Evolutionary conservation across 768 basidiomycete species (phyloP).

Genomic region (Phallus indusiatus): DNA sequence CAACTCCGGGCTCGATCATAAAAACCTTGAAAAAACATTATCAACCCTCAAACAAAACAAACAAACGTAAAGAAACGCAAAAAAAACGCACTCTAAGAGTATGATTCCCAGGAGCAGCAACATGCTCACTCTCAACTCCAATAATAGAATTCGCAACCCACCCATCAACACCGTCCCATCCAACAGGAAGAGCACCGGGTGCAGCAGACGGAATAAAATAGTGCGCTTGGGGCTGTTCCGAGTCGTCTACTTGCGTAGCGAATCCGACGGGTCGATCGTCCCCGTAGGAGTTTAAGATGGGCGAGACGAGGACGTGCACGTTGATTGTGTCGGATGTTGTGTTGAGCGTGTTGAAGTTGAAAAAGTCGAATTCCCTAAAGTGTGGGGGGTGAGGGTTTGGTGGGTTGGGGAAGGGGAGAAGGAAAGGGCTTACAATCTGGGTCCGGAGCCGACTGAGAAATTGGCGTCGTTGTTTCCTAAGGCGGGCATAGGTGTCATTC

Average conservation of each 20-base stretch:
- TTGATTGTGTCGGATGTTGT: slow-evolving; percentile 43
- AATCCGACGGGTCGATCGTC: slow-evolving; percentile 41
- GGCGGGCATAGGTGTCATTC: slow-evolving; percentile 50
- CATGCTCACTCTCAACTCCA: slow-evolving; percentile 29
- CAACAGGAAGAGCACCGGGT: slow-evolving; percentile 36
- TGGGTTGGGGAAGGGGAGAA: too few species aligned
- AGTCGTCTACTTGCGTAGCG: slow-evolving; percentile 42
- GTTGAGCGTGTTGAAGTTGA: slow-evolving; percentile 41
- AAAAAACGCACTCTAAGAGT: slow-evolving; percentile 46
- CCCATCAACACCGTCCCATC: slow-evolving; percentile 39
- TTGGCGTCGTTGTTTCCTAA: slow-evolving; percentile 38
- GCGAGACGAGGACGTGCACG: slow-evolving; percentile 39
- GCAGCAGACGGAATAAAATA: slow-evolving; percentile 38
- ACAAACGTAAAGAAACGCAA: too few species aligned
- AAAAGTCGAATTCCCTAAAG: slow-evolving; percentile 65
- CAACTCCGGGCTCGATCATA: slow-evolving; percentile 50
- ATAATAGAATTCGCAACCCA: slow-evolving; percentile 48
- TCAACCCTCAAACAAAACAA: background rate
- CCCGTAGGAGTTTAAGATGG: slow-evolving; percentile 44
- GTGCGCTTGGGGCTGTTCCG: slow-evolving; percentile 28
- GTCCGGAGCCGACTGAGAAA: slow-evolving; percentile 53
- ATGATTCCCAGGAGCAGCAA: slow-evolving; percentile 41
- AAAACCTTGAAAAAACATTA: slow-evolving; percentile 27
- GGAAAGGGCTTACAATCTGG: slow-evolving; percentile 41
- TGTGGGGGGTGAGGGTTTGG: too few species aligned